Conservation (phyloP, 441 rosid species). For the Macaranga tanarius region DNA sequence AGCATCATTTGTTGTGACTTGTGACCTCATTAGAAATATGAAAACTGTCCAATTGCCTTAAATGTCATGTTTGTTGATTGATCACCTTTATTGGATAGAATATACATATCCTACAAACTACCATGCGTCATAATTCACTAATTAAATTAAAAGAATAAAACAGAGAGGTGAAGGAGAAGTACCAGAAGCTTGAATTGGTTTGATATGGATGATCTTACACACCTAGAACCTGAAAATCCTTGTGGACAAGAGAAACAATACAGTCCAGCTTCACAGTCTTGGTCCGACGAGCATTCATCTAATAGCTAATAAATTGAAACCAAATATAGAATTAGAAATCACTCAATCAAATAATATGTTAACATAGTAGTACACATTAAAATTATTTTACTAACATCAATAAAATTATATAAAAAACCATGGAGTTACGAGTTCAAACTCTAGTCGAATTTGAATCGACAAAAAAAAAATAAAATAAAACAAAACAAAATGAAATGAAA, state of each 20-base stretch:
- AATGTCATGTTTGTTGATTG: not conserved
- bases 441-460: not conserved
- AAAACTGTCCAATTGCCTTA: not conserved
- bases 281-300: slow-evolving; percentile 52
- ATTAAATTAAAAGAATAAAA: not conserved
- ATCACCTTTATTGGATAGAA: slow-evolving; percentile 30
- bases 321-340: not conserved
- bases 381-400: no score
- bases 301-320: slow-evolving; percentile 33
- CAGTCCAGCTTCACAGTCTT: slow-evolving; percentile 64
- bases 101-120: slow-evolving; percentile 35
- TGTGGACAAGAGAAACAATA: slow-evolving; percentile 53
- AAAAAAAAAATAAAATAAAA: not conserved
- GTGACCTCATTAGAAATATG: not conserved
- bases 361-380: no score
- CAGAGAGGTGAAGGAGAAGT: slow-evolving; percentile 2
- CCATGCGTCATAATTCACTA: no score
- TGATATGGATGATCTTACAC: slow-evolving; percentile 57
- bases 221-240: slow-evolving; percentile 52
- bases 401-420: no score
- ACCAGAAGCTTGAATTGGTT: slow-evolving; percentile 71
- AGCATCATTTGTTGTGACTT: not conserved
- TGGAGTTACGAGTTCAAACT: no score
- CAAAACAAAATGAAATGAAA: no score
- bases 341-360: not conserved